A percentile compares a stretch with the other conserved stretches of the same genome.
Evolutionary conservation across 2,329 filamentous ascomycete genomes (phyloP).

Genomic region (Clathrospora elynae): DNA sequence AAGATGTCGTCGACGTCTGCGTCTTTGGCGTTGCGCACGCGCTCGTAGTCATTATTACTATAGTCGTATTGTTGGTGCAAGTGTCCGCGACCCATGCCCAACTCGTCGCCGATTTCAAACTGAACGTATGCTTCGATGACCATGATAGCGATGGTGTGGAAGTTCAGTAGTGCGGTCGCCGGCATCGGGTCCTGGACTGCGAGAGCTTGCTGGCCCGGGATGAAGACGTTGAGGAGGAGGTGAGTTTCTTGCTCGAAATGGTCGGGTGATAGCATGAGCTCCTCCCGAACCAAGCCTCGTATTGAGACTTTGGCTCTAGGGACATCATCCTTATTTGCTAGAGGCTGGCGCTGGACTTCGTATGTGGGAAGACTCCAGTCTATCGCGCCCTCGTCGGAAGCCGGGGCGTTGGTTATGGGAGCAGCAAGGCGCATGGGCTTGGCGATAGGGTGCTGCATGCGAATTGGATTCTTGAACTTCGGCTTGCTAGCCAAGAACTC

Average conservation of each 20-base stretch:
- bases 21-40: conserved; percentile 11
- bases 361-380: conserved; percentile 29
- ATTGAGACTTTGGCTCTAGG: conserved; percentile 42
- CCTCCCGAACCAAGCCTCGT: conserved; percentile 46
- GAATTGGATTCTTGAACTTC: conserved; percentile 5
- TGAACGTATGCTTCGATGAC: conserved; percentile 36
- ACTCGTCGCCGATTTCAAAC: conserved; percentile 36
- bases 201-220: conserved; percentile 31
- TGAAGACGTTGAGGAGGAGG: conserved; percentile 37
- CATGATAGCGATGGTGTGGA: conserved; percentile 42
- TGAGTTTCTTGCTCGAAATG: conserved; percentile 31
- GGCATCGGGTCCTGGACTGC: conserved; percentile 26
- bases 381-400: conserved; percentile 1
- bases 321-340: conserved; percentile 12
- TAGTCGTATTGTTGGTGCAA: conserved; percentile 12
- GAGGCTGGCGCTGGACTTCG: conserved; percentile 20
- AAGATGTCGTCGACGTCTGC: conserved; percentile 41
- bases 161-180: conserved; percentile 36
- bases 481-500: conserved; percentile 3
- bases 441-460: background rate
- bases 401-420: background rate
- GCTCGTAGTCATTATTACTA: conserved; percentile 9
- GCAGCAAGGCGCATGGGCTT: background rate
- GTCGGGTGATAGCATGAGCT: conserved; percentile 34
- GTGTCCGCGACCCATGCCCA: conserved; percentile 17